Evolutionary conservation across 2,329 filamentous ascomycete genomes (phyloP).

Genomic region (Colletotrichum coccodes): DNA sequence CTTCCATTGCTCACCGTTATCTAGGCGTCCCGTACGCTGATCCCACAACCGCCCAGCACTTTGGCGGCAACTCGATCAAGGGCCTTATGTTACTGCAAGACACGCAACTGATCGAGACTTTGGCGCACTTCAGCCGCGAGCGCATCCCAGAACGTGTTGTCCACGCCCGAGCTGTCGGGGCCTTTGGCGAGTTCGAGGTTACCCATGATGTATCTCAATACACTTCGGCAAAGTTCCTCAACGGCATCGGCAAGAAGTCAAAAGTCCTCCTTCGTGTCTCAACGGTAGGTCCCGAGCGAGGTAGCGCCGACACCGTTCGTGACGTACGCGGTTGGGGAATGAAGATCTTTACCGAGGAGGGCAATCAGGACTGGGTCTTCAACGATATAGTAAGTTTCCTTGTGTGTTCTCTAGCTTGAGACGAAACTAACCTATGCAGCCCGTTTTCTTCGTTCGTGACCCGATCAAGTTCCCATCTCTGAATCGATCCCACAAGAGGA

Average conservation of each 20-base stretch:
- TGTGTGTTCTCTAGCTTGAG: not conserved
- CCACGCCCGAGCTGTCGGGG: constrained; percentile 49
- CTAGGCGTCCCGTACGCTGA: constrained; percentile 35
- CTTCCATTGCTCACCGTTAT: not conserved
- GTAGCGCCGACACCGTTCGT: constrained; percentile 74
- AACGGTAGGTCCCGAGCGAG: constrained; percentile 75
- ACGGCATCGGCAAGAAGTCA: constrained; percentile 62
- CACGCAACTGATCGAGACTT: constrained; percentile 62
- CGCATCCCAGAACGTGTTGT: constrained; percentile 62
- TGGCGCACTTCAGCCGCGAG: constrained; percentile 66
- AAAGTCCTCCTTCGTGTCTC: constrained; percentile 75
- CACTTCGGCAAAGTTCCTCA: constrained; percentile 64
- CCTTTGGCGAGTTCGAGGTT: constrained; percentile 69
- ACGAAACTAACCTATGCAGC: constrained; percentile 60
- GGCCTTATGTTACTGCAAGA: constrained; percentile 57
- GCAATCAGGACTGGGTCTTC: constrained; percentile 59
- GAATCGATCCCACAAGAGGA: constrained; percentile 52
- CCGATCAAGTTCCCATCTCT: constrained; percentile 52
- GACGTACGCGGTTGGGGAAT: constrained; percentile 78
- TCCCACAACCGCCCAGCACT: constrained; percentile 38
- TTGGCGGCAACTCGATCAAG: constrained; percentile 31
- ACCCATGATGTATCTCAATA: constrained; percentile 67
- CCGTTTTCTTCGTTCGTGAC: constrained; percentile 53
- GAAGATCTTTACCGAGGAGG: constrained; percentile 73
- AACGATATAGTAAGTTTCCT: constrained; percentile 51